Evolutionary conservation across 352 stramenopile species (phyloP), one percentile per base, ranked within the genome.

Genomic region (Phytophthora pisi): DNA sequence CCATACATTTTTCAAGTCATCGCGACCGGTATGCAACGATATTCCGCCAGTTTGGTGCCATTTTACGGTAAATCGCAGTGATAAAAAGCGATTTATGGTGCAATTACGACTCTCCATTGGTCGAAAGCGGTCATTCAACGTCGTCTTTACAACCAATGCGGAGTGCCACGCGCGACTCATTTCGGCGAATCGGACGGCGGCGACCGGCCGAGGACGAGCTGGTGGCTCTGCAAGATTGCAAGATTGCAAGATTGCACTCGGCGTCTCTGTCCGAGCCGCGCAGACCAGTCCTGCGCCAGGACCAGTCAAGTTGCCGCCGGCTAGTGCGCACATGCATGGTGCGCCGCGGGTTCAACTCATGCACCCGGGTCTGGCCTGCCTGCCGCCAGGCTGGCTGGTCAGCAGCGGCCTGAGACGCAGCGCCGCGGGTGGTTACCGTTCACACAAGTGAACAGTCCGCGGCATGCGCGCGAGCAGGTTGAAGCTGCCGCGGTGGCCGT

Each of bases 121-220:
- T 8, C 15, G 38, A 75, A 42, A 42, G 11, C 34, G 11, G 34
- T 42, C 34, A 13, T 13, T 42, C 34, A 72, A 75, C 5, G 15
- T 40, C 31, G 23, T 56, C 51, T 51, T 63, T 65, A 61, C 46
- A 51, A 47, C 62, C 58, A 68, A 64, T 75, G 26, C 23, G 38
- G 6, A 0, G 26, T 9, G 26, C 7, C 2, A 16, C 18, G 5
- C 7, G 7, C 3, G 34, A 46, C 28, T 36, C 28, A 51, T 68
- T 68, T 72, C 36, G 51, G 57, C 63, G 55, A 74, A 74, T 74
- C 34, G 36, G 28, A 10, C 24, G 45, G 10, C 11, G 38, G 16
- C 26, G 20, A 28, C 16, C 2, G 34, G 13, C 11, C 28, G 66
- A 74, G 66, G 66, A 74, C 66, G 64, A 59, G 53, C 62, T 63